A percentile compares a stretch with the other conserved stretches of the same genome.
Evolutionary conservation across 1,284 basidiomycete species (phyloP).

Genomic region (Ganoderma sp.): DNA sequence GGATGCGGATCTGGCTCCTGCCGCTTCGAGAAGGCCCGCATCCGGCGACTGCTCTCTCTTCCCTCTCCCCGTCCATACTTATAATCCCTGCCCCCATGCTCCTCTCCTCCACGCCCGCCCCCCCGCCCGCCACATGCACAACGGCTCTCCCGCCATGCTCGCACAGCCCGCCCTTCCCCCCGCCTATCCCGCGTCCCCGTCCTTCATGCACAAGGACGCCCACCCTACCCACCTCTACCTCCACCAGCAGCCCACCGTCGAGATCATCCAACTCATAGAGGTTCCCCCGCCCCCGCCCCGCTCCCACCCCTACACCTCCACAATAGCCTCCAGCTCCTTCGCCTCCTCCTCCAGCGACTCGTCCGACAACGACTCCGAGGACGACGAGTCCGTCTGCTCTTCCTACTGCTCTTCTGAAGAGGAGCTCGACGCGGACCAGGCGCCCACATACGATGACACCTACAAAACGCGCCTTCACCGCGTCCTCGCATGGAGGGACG

Average conservation of each 20-base stretch:
- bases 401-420: constrained; percentile 73
- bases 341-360: constrained; percentile 47
- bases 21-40: constrained; percentile 29
- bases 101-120: constrained; percentile 20
- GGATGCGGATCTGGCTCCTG: constrained; percentile 34
- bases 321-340: constrained; percentile 43
- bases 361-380: constrained; percentile 45
- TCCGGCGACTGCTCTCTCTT: constrained; percentile 17
- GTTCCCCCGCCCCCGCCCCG: constrained; percentile 62
- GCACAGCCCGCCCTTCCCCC: constrained; percentile 37
- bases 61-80: constrained; percentile 29
- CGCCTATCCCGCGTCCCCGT: constrained; percentile 40
- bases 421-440: constrained; percentile 36
- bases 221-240: constrained; percentile 53
- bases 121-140: constrained; percentile 28
- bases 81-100: constrained; percentile 31
- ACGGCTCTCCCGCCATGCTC: constrained; percentile 30
- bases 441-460: constrained; percentile 54
- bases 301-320: constrained; percentile 45
- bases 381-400: constrained; percentile 53
- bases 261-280: constrained; percentile 78
- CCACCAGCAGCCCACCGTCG: constrained; percentile 57
- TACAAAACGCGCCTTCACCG: constrained; percentile 56
- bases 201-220: constrained; percentile 43
- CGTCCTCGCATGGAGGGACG: constrained; percentile 68